These are phyloP conservation scores for Emericellopsis cladophorae DNA, from an alignment of 2,329 filamentous ascomycete species.

Conservation along the genomic window DNA sequence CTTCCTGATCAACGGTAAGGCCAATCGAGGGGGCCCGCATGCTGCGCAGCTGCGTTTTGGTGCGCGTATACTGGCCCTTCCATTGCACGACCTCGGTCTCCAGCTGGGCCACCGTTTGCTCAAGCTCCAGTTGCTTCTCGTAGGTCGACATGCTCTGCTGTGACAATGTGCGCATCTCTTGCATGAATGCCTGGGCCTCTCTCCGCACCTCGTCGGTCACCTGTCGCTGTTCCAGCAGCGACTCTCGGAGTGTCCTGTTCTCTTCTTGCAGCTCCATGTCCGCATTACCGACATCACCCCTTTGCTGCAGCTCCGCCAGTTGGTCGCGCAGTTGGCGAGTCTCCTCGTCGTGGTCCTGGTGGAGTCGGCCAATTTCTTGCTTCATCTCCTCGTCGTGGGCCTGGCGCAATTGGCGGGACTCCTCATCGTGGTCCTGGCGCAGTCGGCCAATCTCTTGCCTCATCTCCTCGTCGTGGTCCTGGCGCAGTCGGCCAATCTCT, in stretches of 20 bases:
- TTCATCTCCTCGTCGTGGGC: constrained; percentile 57
- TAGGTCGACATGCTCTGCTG: constrained; percentile 66
- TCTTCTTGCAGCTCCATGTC: constrained; percentile 50
- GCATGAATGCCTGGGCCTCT: constrained; percentile 71
- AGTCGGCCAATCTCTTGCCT: constrained; percentile 61
- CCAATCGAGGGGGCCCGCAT: constrained; percentile 73
- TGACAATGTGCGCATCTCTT: constrained; percentile 81
- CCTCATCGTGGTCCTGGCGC: constrained; percentile 38
- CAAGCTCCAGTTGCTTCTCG: constrained; percentile 71
- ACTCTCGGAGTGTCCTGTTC: constrained; percentile 54
- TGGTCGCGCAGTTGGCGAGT: constrained; percentile 52
- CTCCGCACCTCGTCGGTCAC: constrained; percentile 77
- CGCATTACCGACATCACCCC: constrained; percentile 9
- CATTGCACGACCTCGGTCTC: constrained; percentile 80
- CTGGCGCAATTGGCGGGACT: no score
- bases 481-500: constrained; percentile 63
- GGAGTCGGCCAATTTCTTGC: constrained; percentile 63
- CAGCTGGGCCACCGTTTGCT: constrained; percentile 60
- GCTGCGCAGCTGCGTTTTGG: constrained; percentile 76
- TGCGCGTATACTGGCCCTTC: constrained; percentile 77
- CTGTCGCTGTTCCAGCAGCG: constrained; percentile 62
- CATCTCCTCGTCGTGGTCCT: constrained; percentile 63
- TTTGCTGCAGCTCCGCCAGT: constrained; percentile 38
- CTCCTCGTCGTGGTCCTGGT: constrained; percentile 48
- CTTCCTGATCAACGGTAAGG: constrained; percentile 55